Evolutionary conservation across 768 basidiomycete species (phyloP).

Genomic region (Kwoniella pini): DNA sequence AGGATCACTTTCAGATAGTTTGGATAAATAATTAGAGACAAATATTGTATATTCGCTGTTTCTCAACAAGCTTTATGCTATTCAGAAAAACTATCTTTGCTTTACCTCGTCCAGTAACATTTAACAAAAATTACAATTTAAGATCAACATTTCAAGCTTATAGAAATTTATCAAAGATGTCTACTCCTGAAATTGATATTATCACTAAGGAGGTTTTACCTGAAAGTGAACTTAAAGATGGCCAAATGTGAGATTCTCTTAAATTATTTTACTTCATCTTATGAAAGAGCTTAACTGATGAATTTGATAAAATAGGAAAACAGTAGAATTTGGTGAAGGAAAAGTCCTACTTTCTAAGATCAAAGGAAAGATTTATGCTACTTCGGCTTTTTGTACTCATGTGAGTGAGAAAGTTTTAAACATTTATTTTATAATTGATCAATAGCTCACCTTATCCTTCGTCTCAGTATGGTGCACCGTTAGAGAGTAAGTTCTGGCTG

Average conservation of each 20-base stretch:
- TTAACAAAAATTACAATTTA: background rate
- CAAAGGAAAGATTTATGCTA: conserved; percentile 64
- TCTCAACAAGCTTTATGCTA: conserved; percentile 1
- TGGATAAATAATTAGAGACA: too few species aligned
- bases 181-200: conserved; percentile 18
- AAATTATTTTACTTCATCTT: background rate
- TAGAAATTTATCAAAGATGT: conserved; percentile 18
- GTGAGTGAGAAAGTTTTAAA: too few species aligned
- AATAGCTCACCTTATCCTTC: background rate
- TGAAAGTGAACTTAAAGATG: conserved; percentile 64
- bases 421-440: too few species aligned
- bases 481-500: conserved; percentile 58
- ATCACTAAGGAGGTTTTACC: conserved; percentile 60
- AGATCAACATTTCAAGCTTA: background rate
- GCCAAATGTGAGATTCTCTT: conserved; percentile 62
- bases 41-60: too few species aligned
- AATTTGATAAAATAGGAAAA: conserved; percentile 63
- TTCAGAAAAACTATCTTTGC: background rate
- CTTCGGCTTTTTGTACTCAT: conserved; percentile 80
- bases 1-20: too few species aligned
- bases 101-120: background rate
- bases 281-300: background rate
- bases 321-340: conserved; percentile 71
- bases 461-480: conserved; percentile 80
- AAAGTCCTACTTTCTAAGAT: conserved; percentile 77